Evolutionary conservation across 345 rosid species (phyloP), one percentile per base, ranked within the genome.

Genomic region (Aquilaria sinensis): DNA sequence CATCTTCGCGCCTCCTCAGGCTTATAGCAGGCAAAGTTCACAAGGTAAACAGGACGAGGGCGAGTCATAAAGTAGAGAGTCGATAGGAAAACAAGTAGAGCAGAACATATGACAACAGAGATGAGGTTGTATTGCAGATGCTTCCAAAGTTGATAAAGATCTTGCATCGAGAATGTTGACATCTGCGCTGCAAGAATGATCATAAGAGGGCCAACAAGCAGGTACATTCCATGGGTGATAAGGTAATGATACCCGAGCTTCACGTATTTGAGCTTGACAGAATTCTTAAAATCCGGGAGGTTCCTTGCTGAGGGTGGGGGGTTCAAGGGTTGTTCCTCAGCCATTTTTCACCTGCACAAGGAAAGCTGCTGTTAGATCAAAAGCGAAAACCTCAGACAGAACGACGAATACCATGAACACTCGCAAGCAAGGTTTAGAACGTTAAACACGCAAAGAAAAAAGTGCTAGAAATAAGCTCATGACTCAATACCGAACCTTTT

Each of bases 191-290:
- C 67, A 6, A 78, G 65, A 13, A 74, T 66, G 15, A 66, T 74
- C 45, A 78, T 57, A 57, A 77, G 67, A 48, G 87, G 88, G 2
- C 34, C 71, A 61, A 85, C 79, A 68, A 74, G 81, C 51, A 83
- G 85, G 70, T 75, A 77, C 85, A 82, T 77, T 48, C 82, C 81
- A 79, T 85, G 87, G 34, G 85, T 83, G 62, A 85, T 85, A 9
- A 85, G 78, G 78, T 77, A 73, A 65, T 80, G 91, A 57, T 85
- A 85, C 62, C 91, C 91, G 50, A 85, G 87, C 77, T 85, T 85
- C 71, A 83, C 86, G 57, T 85, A 83, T 57, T 80, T 83, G 31
- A 85, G 84, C 74, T 85, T 85, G 15, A 85, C 61, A 1, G 85
- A 80, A 63, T 80, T 79, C 62, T 80, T 83, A 75, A 85, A 85